phyloP scores from a whole-genome alignment of 805 yeast species.

The Wickerhamiella musiphila region DNA sequence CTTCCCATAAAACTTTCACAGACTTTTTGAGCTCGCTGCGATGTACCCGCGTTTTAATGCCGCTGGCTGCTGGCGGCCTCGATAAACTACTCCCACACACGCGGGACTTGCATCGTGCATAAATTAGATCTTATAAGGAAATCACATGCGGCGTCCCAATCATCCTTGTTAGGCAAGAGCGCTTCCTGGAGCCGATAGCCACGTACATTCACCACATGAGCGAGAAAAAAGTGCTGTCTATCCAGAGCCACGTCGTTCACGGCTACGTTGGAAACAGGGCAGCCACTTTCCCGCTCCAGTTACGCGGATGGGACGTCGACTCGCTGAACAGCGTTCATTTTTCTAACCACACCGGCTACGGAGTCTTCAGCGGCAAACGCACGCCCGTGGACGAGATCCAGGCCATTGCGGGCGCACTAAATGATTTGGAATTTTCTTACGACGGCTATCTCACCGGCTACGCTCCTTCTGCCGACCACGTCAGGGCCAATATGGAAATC shows the following conservation, averaged over 20 bases:
- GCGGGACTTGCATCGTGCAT: too few relatives aligned
- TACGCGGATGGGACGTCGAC: constrained; percentile 85
- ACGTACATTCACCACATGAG: too few relatives aligned
- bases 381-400: constrained; percentile 29
- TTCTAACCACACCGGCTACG: constrained; percentile 88
- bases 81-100: too few relatives aligned
- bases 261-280: constrained; percentile 93
- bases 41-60: too few relatives aligned
- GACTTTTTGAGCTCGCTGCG: too few relatives aligned
- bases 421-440: constrained; percentile 32
- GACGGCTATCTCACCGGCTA: constrained; percentile 68
- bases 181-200: too few relatives aligned
- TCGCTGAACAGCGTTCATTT: constrained; percentile 73
- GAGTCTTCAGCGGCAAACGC: constrained; percentile 41
- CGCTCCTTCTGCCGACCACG: constrained; percentile 42
- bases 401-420: constrained; percentile 39
- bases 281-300: constrained; percentile 75
- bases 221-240: constrained; percentile 30
- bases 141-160: too few relatives aligned
- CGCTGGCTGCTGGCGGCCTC: too few relatives aligned
- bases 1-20: too few relatives aligned
- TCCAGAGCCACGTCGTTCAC: constrained; percentile 86
- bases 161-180: too few relatives aligned
- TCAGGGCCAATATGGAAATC: constrained; percentile 32
- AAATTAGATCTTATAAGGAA: too few relatives aligned